Evolutionary conservation across 2,329 filamentous ascomycete genomes (phyloP).

Genomic region (Aspergillus chevalieri): DNA sequence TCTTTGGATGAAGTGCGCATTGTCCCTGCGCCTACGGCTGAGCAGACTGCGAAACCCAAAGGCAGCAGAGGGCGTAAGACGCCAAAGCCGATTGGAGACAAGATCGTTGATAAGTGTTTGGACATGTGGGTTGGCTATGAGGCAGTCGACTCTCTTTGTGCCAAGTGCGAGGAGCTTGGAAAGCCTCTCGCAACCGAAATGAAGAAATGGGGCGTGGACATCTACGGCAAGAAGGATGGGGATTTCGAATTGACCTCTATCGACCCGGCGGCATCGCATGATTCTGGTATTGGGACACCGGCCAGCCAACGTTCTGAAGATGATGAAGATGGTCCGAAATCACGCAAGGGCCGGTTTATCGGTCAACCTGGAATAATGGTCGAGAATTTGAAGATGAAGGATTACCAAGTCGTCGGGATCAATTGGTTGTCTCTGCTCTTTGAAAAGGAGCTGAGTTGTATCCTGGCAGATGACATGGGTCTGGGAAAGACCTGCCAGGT

Average conservation of each 20-base stretch:
- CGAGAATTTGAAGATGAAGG: slow-evolving; percentile 70
- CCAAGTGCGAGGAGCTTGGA: slow-evolving; percentile 66
- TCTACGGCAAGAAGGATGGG: slow-evolving; percentile 56
- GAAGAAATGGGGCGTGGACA: slow-evolving; percentile 61
- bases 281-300: slow-evolving; percentile 64
- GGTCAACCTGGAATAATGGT: slow-evolving; percentile 73
- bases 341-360: slow-evolving; percentile 42
- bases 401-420: slow-evolving; percentile 88
- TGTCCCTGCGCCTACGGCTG: slow-evolving; percentile 48
- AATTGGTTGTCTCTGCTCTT: slow-evolving; percentile 91
- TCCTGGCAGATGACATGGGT: slow-evolving; percentile 94
- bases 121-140: slow-evolving; percentile 75
- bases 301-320: slow-evolving; percentile 41
- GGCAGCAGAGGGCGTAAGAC: slow-evolving; percentile 46
- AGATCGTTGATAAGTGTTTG: slow-evolving; percentile 59
- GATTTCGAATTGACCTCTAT: slow-evolving; percentile 57
- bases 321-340: slow-evolving; percentile 38
- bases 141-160: slow-evolving; percentile 76
- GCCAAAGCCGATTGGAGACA: slow-evolving; percentile 57
- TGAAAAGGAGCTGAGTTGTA: slow-evolving; percentile 72
- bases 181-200: slow-evolving; percentile 60
- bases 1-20: slow-evolving; percentile 59
- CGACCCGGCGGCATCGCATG: slow-evolving; percentile 44
- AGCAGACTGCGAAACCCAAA: slow-evolving; percentile 38
- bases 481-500: slow-evolving; percentile 95